phyloP scores from a whole-genome alignment of 2,329 filamentous ascomycete species.

The Xylaria sp. region DNA sequence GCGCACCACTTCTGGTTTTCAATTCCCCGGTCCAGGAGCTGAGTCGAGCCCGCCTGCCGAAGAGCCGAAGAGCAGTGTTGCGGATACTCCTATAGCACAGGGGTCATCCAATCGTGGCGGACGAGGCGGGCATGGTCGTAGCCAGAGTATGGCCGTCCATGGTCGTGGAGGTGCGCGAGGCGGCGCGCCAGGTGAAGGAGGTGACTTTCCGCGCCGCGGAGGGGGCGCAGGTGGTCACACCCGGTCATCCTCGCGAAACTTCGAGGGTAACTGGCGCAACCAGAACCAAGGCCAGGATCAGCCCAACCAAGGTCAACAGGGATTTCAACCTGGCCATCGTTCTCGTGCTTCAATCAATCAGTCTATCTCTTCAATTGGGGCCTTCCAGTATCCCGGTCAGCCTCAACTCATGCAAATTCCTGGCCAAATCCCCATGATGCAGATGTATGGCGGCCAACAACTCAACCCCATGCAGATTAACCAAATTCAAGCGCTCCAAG shows the following conservation, averaged over 20 bases:
- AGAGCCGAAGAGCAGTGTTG: conserved; percentile 64
- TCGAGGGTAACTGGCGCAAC: conserved; percentile 97
- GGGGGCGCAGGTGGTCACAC: conserved; percentile 76
- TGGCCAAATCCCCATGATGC: conserved; percentile 84
- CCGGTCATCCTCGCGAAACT: conserved; percentile 88
- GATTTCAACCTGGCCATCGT: conserved; percentile 94
- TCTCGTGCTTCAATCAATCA: conserved; percentile 84
- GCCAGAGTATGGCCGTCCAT: conserved; percentile 89
- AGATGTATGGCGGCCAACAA: conserved; percentile 86
- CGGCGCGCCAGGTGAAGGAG: conserved; percentile 65
- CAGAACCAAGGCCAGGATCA: conserved; percentile 77
- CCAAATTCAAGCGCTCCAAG: conserved; percentile 92
- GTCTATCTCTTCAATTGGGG: conserved; percentile 83
- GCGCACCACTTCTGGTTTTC: conserved; percentile 91
- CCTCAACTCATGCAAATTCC: conserved; percentile 88
- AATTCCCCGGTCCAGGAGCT: conserved; percentile 85
- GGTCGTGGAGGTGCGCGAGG: conserved; percentile 77
- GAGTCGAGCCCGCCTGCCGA: conserved; percentile 66
- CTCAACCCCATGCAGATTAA: conserved; percentile 88
- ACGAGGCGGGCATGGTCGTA: conserved; percentile 74
- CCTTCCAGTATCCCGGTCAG: conserved; percentile 90
- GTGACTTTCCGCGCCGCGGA: conserved; percentile 80
- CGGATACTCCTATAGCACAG: conserved; percentile 56
- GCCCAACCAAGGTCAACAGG: conserved; percentile 64
- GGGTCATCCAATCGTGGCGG: conserved; percentile 62